Percentiles rank a stretch among this genome's conserved stretches.
phyloP scores from a whole-genome alignment of 176 grass and related monocot genomes.

The Carex parvula region DNA sequence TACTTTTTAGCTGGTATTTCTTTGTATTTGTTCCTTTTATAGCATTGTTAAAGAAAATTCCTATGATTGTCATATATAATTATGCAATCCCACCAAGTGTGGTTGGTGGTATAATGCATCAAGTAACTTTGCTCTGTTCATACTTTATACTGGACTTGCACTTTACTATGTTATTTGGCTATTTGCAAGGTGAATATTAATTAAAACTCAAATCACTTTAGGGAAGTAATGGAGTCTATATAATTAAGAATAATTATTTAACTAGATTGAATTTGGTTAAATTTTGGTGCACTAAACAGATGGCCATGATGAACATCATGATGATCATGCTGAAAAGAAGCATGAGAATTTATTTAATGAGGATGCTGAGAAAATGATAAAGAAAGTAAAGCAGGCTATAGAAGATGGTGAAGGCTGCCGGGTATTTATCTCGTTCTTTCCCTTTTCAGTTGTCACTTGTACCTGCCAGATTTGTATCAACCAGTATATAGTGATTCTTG shows the following conservation, averaged over 20 bases:
- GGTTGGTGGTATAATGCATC: neutral
- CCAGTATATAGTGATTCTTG: neutral
- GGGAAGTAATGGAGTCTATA: neutral
- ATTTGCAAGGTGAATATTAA: neutral
- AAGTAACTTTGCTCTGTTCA: neutral
- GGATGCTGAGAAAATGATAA: slow-evolving; percentile 92
- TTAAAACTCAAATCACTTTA: neutral
- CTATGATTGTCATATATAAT: slow-evolving; percentile 7
- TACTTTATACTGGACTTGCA: neutral
- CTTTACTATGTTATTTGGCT: neutral
- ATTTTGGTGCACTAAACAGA: slow-evolving; percentile 52
- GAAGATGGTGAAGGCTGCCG: slow-evolving; percentile 88
- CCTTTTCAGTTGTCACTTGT: neutral
- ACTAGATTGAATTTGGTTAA: neutral
- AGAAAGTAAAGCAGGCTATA: slow-evolving; percentile 86
- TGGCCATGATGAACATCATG: slow-evolving; percentile 52
- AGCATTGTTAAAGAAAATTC: neutral
- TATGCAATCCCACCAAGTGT: neutral
- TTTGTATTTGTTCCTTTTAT: neutral
- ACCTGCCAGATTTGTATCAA: neutral
- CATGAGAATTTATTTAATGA: slow-evolving; percentile 56
- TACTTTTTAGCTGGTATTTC: neutral
- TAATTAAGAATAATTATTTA: neutral
- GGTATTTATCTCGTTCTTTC: slow-evolving; percentile 47
- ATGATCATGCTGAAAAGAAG: slow-evolving; percentile 58